Evolutionary conservation across 2,329 filamentous ascomycete species (phyloP).

Genomic region (Fusarium foetens): DNA sequence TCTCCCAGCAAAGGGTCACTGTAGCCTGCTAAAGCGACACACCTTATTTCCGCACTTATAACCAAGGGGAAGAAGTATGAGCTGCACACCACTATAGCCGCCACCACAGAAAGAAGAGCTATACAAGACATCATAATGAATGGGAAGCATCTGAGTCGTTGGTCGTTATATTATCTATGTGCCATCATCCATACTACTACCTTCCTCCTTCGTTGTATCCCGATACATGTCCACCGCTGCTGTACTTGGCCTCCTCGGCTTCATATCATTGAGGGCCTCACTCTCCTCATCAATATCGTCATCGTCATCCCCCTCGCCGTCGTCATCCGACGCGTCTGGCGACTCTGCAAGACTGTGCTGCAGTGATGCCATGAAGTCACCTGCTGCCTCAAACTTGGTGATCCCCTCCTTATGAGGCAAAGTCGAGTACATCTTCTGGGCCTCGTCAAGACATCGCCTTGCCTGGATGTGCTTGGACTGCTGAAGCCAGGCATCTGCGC

Average conservation of each 20-base stretch:
- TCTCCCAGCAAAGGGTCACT: not conserved
- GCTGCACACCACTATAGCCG: not conserved
- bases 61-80: not conserved
- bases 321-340: slow-evolving; percentile 50
- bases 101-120: not conserved
- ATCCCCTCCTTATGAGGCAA: slow-evolving; percentile 63
- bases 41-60: not conserved
- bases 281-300: slow-evolving; percentile 62
- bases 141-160: not conserved
- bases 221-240: slow-evolving; percentile 62
- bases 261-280: slow-evolving; percentile 63
- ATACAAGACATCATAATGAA: not conserved
- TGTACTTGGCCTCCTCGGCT: slow-evolving; percentile 66
- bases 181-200: slow-evolving; percentile 23
- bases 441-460: slow-evolving; percentile 79
- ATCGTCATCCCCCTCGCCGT: slow-evolving; percentile 56
- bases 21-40: not conserved
- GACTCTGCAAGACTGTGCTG: slow-evolving; percentile 61
- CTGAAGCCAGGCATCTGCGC: slow-evolving; percentile 84
- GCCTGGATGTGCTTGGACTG: slow-evolving; percentile 82
- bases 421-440: slow-evolving; percentile 64
- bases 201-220: slow-evolving; percentile 38
- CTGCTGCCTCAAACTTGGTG: slow-evolving; percentile 61
- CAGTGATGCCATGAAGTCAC: slow-evolving; percentile 62
- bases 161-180: slow-evolving; percentile 52